phyloP scores from a whole-genome alignment of 345 rosid genomes.

The Citrus sinensis region DNA sequence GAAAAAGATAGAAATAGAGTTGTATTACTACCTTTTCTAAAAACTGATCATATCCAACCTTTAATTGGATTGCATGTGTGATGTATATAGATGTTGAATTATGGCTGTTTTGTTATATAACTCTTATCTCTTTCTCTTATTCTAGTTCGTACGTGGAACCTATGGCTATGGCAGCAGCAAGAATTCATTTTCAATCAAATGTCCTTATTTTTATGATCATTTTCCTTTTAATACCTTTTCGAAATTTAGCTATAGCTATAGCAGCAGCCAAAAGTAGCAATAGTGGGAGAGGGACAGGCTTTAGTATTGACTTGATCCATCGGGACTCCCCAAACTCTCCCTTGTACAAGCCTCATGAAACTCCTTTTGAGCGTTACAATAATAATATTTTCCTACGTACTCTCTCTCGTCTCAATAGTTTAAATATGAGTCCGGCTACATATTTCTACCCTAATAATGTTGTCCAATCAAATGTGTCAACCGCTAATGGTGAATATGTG shows the following conservation, averaged over 20 bases:
- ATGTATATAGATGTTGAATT: too few relatives aligned
- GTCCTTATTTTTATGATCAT: neutral
- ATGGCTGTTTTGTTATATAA: too few relatives aligned
- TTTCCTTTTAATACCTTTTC: neutral
- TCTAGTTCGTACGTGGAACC: too few relatives aligned
- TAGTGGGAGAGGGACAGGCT: neutral
- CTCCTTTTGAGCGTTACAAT: slow-evolving; percentile 8
- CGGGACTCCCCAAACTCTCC: slow-evolving; percentile 36
- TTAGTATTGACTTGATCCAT: slow-evolving; percentile 27
- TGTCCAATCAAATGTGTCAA: neutral
- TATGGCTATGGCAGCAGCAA: neutral
- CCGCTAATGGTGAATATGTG: slow-evolving; percentile 14
- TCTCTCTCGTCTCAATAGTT: neutral
- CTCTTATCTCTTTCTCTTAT: too few relatives aligned
- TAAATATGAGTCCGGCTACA: neutral
- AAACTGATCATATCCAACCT: too few relatives aligned
- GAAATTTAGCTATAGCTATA: neutral
- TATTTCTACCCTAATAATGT: neutral
- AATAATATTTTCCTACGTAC: slow-evolving; percentile 9
- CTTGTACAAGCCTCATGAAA: slow-evolving; percentile 7
- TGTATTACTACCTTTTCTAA: too few relatives aligned
- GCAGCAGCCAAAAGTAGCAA: neutral
- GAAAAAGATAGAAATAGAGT: too few relatives aligned
- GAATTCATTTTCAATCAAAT: neutral
- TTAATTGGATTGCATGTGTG: too few relatives aligned